Evolutionary conservation across 2,329 filamentous ascomycete genomes (phyloP).

Genomic region (Sclerotinia nivalis): DNA sequence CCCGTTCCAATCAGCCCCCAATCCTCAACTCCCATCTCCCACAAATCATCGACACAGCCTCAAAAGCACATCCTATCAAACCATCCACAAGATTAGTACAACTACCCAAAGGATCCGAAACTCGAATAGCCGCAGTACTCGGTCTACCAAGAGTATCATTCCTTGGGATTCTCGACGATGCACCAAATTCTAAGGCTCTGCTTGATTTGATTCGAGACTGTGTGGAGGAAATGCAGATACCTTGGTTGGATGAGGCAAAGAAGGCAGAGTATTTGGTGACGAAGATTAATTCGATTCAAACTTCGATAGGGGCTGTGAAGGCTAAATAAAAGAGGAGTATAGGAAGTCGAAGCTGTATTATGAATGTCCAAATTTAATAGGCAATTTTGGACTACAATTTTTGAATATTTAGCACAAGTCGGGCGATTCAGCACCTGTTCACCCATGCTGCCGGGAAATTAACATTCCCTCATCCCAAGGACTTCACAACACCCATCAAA

Average conservation of each 20-base stretch:
- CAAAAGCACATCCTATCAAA: constrained; percentile 44
- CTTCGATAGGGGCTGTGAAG: constrained; percentile 27
- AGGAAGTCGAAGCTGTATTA: no score
- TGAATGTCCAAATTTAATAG: not conserved
- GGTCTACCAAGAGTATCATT: constrained; percentile 65
- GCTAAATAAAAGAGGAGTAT: not conserved
- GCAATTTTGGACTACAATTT: not conserved
- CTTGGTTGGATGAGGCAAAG: constrained; percentile 55
- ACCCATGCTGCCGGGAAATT: no score
- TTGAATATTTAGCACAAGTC: not conserved
- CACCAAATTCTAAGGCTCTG: constrained; percentile 58
- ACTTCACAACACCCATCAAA: no score
- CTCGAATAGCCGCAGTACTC: constrained; percentile 56
- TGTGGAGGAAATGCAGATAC: constrained; percentile 53
- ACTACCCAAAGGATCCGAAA: constrained; percentile 60
- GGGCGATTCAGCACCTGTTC: no score
- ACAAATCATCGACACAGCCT: constrained; percentile 54
- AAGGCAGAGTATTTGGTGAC: constrained; percentile 47
- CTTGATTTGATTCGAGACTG: constrained; percentile 55
- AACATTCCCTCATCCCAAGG: no score
- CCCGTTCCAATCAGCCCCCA: constrained; percentile 57
- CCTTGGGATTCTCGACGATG: constrained; percentile 57
- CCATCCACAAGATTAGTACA: constrained; percentile 58
- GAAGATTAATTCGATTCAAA: constrained; percentile 50
- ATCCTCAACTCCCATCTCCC: constrained; percentile 62